Base-by-base conservation (phyloP, 352 stramenopile species). In the Globisporangium cylindrosporum region DNA sequence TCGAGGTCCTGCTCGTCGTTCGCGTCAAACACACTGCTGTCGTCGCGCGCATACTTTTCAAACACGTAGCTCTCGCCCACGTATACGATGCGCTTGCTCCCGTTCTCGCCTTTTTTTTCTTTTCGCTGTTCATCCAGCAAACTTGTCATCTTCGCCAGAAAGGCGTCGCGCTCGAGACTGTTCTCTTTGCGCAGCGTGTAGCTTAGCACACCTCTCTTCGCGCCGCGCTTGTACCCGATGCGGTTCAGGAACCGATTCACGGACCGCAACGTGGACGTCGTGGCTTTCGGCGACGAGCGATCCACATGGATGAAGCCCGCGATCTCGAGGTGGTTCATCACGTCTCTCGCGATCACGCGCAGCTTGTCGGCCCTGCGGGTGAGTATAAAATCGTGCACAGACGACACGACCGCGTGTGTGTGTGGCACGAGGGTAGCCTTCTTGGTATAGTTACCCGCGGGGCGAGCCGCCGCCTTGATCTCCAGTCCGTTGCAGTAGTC, bases 1-100 rank as follows among this genome's bases (percentile, higher is more conserved):
- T 43, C 7, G 12, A 67, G 4, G n/a, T 67, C 62, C 34, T 67
- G 62, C 62, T 67, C 62, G 32, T 60, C 62, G 29, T 60, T 67
- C 22, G 62, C 34, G 48, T 59, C 46, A 18, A 67, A 60, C 12
- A 67, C 20, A 5, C 48, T 67, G 41, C n/a, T 38, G n/a, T 67
- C 48, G 36, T 67, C 32, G 22, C 62, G 48, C 10, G 27, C 22
- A 12, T 67, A 67, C 1, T 43, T 60, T 32, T 49, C 32, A 27
- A 49, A 54, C 12, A 67, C 4, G 49, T 61, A 67, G 49, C 48
- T 67, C 49, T 67, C 62, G n/a, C 36, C 62, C 24, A 67, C 32
- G 32, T 67, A 67, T 22, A 67, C 62, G 20, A 67, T 36, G 10
- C 48, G 62, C 49, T 7, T 51, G 20, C 36, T n/a, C 41, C 41